Conservation (phyloP, 176 grass and related monocot genomes). For the Hordeum vulgare region MorexV3_pseudomolecules_assembly NC_058524.1:117259352-117259851, state of each 20-base stretch:
- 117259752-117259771: conserved; percentile 29
- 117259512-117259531: conserved; percentile 32
- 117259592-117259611: conserved; percentile 63
- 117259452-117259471: conserved; percentile 47
- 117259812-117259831: conserved; percentile 52
- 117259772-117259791: conserved; percentile 43
- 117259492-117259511: conserved; percentile 29
- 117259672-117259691: conserved; percentile 75
- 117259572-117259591: conserved; percentile 51
- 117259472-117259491: conserved; percentile 20
- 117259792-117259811: conserved; percentile 71
- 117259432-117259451: conserved; percentile 57
- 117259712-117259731: conserved; percentile 74
- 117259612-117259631: conserved; percentile 81
- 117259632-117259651: conserved; percentile 69
- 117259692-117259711: conserved; percentile 45
- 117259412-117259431: conserved; percentile 62
- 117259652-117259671: conserved; percentile 63
- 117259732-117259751: conserved; percentile 85
- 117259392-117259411: conserved; percentile 44
- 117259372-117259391: conserved; percentile 76
- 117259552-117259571: conserved; percentile 67
- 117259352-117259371: conserved; percentile 73
- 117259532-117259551: conserved; percentile 66
- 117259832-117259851: conserved; percentile 85